Percentiles rank a stretch among this genome's conserved stretches.
These are phyloP conservation scores for Aspergillus bridgeri DNA, from an alignment of 495 filamentous ascomycete species.

Conservation along the genomic window DNA sequence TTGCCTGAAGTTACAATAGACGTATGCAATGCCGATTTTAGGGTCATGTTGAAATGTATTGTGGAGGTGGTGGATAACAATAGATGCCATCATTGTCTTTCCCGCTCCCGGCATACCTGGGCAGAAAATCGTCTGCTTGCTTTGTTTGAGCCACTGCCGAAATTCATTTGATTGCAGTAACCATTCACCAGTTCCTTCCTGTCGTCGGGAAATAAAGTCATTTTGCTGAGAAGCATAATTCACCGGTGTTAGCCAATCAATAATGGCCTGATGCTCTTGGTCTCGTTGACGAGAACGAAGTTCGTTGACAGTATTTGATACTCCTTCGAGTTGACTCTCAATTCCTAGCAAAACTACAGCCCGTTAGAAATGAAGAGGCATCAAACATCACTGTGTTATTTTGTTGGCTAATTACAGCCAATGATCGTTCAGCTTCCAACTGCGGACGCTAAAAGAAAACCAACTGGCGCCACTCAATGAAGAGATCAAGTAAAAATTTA, in stretches of 20 bases:
- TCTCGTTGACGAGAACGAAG: no score
- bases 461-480: no score
- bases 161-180: constrained; percentile 37
- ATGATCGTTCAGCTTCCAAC: no score
- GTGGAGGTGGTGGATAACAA: constrained; percentile 30
- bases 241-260: constrained; percentile 18
- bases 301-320: no score
- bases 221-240: constrained; percentile 17
- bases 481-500: no score
- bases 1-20: constrained; percentile 31
- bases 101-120: constrained; percentile 41
- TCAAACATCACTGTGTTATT: no score
- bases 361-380: no score
- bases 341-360: no score
- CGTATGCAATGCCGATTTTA: constrained; percentile 31
- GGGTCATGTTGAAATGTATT: constrained; percentile 10
- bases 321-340: no score
- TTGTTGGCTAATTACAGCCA: no score
- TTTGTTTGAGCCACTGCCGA: constrained; percentile 26
- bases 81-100: constrained; percentile 38
- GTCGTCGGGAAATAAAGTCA: constrained; percentile 15
- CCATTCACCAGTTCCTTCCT: constrained; percentile 43
- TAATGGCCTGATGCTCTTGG: constrained; percentile 6
- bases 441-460: no score
- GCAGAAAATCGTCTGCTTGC: constrained; percentile 38